These are phyloP conservation scores for Elsinoe fawcettii DNA, from an alignment of 2,329 filamentous ascomycete species.

Conservation along the genomic window DNA sequence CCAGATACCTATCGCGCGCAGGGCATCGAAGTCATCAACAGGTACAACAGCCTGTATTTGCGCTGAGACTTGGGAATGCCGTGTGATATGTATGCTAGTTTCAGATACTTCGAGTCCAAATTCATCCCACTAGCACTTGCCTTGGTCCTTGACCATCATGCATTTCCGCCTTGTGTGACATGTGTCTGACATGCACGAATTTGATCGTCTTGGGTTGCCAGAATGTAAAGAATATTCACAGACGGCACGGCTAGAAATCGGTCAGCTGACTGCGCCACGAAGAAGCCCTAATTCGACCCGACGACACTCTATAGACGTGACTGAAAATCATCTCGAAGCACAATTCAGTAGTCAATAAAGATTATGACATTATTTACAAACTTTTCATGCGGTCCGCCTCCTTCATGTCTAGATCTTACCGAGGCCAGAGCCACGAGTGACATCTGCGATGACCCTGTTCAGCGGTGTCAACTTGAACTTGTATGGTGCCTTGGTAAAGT, in stretches of 20 bases:
- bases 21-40: constrained; percentile 37
- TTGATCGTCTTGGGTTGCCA: no score
- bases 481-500: constrained; percentile 44
- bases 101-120: no score
- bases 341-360: background rate
- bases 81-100: no score
- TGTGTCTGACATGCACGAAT: no score
- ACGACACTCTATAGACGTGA: background rate
- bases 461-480: constrained; percentile 43
- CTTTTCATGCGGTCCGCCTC: background rate
- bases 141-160: no score
- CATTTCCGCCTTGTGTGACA: no score
- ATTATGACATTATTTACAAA: background rate
- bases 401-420: constrained; percentile 35
- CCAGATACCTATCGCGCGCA: constrained; percentile 37
- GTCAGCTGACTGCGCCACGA: background rate
- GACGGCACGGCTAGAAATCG: background rate
- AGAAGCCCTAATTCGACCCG: background rate
- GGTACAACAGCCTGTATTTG: constrained; percentile 16
- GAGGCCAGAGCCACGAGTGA: constrained; percentile 40
- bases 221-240: no score
- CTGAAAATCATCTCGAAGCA: background rate
- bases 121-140: no score
- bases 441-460: constrained; percentile 34
- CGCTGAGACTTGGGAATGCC: background rate